These are phyloP conservation scores for Podaxis pistillaris DNA, from an alignment of 768 basidiomycete genomes.

Conservation along the genomic window DNA sequence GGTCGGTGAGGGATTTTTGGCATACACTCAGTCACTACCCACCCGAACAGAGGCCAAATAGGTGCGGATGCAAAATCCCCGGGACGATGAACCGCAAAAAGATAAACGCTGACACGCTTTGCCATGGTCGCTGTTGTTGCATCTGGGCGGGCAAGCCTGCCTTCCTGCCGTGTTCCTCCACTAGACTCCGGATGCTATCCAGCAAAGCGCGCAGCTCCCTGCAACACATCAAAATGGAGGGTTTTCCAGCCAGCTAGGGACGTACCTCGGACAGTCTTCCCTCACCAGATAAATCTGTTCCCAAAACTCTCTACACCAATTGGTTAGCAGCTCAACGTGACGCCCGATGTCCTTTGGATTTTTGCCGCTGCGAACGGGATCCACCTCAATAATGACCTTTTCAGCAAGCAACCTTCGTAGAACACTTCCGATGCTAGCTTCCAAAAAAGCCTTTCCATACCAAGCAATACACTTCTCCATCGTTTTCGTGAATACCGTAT, in stretches of 20 bases:
- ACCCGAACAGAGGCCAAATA: slow-evolving; percentile 81
- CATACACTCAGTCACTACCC: slow-evolving; percentile 17
- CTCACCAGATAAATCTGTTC: slow-evolving; percentile 74
- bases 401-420: slow-evolving; percentile 72
- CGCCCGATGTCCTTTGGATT: slow-evolving; percentile 59
- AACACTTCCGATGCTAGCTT: slow-evolving; percentile 71
- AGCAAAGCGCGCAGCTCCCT: slow-evolving; percentile 78
- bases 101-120: slow-evolving; percentile 86
- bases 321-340: slow-evolving; percentile 65
- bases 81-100: slow-evolving; percentile 90
- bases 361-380: slow-evolving; percentile 68
- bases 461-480: slow-evolving; percentile 80
- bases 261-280: slow-evolving; percentile 73
- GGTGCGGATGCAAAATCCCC: slow-evolving; percentile 84
- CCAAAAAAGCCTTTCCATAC: slow-evolving; percentile 79
- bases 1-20: slow-evolving; percentile 10
- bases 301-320: slow-evolving; percentile 84
- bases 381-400: slow-evolving; percentile 78
- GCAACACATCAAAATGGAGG: slow-evolving; percentile 12
- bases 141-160: slow-evolving; percentile 39
- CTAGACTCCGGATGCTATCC: slow-evolving; percentile 65
- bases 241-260: slow-evolving; percentile 16
- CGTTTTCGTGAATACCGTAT: slow-evolving; percentile 67
- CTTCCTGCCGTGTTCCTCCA: slow-evolving; percentile 61
- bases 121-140: slow-evolving; percentile 63